Percentiles rank a stretch among this genome's conserved stretches.
Evolutionary conservation across 1,284 basidiomycete genomes (phyloP).

Genomic region (Ganoderma sp.): DNA sequence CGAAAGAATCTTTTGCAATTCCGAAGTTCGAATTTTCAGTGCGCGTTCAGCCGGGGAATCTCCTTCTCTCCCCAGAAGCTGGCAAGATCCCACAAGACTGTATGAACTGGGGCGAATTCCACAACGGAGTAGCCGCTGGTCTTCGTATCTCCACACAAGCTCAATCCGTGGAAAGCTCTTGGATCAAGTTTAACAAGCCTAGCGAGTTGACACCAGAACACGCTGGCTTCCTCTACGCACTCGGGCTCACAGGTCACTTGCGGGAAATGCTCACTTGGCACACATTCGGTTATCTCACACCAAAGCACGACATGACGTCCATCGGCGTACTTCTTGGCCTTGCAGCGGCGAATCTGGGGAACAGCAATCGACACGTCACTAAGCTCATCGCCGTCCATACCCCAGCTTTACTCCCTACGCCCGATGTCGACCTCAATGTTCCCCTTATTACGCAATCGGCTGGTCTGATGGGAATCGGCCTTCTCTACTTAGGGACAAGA

Average conservation of each 20-base stretch:
- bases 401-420: slow-evolving; percentile 87
- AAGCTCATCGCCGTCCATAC: slow-evolving; percentile 93
- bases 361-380: slow-evolving; percentile 84
- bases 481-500: slow-evolving; percentile 88
- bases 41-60: slow-evolving; percentile 73
- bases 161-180: slow-evolving; percentile 84
- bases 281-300: slow-evolving; percentile 90
- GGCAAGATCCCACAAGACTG: slow-evolving; percentile 75
- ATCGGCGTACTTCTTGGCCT: slow-evolving; percentile 93
- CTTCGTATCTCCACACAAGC: slow-evolving; percentile 82
- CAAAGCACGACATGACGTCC: slow-evolving; percentile 94
- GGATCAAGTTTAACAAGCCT: slow-evolving; percentile 94
- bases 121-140: slow-evolving; percentile 94
- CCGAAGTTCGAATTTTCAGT: slow-evolving; percentile 83
- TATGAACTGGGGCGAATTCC: slow-evolving; percentile 93
- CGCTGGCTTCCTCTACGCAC: slow-evolving; percentile 92
- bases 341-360: slow-evolving; percentile 91
- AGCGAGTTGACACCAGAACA: slow-evolving; percentile 87
- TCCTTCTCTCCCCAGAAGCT: slow-evolving; percentile 64
- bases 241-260: slow-evolving; percentile 92
- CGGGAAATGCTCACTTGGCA: slow-evolving; percentile 88
- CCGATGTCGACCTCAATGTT: slow-evolving; percentile 88
- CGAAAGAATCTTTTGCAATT: slow-evolving; percentile 78
- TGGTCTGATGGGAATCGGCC: slow-evolving; percentile 87
- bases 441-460: slow-evolving; percentile 90